Evolutionary conservation across 2,329 filamentous ascomycete species (phyloP).

Genomic region (Stylonectria norvegica): DNA sequence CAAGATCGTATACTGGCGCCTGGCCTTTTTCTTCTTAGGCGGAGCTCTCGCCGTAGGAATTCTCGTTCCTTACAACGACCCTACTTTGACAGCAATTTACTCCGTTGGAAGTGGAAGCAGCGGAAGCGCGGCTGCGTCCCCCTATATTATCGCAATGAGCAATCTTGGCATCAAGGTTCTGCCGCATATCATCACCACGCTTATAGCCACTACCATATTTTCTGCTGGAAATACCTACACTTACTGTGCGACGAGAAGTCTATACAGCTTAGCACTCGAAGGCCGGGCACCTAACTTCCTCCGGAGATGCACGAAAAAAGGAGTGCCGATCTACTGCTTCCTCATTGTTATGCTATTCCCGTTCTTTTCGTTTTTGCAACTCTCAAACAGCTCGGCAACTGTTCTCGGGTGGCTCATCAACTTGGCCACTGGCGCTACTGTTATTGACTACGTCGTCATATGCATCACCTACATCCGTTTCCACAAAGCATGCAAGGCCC

Average conservation of each 20-base stretch:
- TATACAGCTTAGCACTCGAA: slow-evolving; percentile 42
- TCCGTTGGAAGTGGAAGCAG: not conserved
- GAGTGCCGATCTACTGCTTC: slow-evolving; percentile 52
- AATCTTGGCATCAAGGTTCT: slow-evolving; percentile 36
- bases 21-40: slow-evolving; percentile 67
- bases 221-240: slow-evolving; percentile 53
- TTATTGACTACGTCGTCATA: slow-evolving; percentile 51
- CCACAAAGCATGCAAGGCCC: slow-evolving; percentile 48
- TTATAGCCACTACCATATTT: slow-evolving; percentile 42
- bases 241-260: slow-evolving; percentile 35
- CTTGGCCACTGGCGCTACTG: slow-evolving; percentile 41
- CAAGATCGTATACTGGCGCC: slow-evolving; percentile 69
- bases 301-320: slow-evolving; percentile 48
- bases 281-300: slow-evolving; percentile 48
- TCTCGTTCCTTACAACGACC: not conserved
- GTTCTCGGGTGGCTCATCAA: slow-evolving; percentile 44
- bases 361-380: slow-evolving; percentile 41
- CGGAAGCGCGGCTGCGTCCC: not conserved
- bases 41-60: slow-evolving; percentile 27
- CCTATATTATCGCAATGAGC: slow-evolving; percentile 1
- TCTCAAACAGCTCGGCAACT: slow-evolving; percentile 35
- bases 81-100: not conserved
- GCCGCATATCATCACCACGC: slow-evolving; percentile 47
- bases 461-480: slow-evolving; percentile 53
- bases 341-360: slow-evolving; percentile 41